Percentiles rank a stretch among this genome's conserved stretches.
Conservation (phyloP, 73 alveolate species). For the Tetrahymena borealis region DNA sequence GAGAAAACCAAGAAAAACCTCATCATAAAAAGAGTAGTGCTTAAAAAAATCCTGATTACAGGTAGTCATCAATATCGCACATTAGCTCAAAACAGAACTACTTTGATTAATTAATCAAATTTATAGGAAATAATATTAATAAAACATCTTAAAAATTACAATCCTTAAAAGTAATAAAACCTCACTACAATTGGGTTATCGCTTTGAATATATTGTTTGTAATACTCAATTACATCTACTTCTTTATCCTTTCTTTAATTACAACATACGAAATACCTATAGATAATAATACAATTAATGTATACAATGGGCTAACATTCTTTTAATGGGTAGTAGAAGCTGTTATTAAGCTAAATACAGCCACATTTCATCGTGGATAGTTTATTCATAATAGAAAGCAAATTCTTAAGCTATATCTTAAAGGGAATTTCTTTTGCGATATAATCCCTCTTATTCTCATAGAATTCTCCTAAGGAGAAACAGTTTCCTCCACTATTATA, state of each 20-base stretch:
- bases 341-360: background rate
- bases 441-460: background rate
- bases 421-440: background rate
- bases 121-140: background rate
- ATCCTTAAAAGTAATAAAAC: background rate
- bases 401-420: background rate
- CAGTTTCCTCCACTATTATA: background rate
- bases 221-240: background rate
- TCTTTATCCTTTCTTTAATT: background rate
- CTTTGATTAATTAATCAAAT: background rate
- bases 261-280: background rate
- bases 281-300: background rate
- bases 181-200: background rate
- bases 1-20: background rate
- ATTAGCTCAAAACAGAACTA: background rate
- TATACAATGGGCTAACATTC: background rate
- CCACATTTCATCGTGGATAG: background rate
- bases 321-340: background rate
- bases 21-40: background rate
- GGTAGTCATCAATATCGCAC: background rate
- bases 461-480: background rate
- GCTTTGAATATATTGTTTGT: background rate
- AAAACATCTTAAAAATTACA: background rate
- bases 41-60: background rate
- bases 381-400: background rate